Conservation (phyloP, 257 asterid genomes). For the Leonotis leonurus region DNA sequence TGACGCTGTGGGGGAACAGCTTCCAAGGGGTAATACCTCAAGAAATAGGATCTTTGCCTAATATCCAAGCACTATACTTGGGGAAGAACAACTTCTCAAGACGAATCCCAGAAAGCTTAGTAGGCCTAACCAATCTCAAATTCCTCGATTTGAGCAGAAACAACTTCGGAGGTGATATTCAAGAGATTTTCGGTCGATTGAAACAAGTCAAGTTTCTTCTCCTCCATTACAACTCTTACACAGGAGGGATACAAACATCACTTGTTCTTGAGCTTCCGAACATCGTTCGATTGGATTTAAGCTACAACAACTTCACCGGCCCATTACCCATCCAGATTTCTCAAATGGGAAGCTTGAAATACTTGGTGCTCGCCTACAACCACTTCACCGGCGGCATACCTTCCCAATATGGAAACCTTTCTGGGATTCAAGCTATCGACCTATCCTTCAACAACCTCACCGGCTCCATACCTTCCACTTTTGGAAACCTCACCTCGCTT, state of each 20-base stretch:
- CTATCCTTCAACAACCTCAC: conserved; percentile 61
- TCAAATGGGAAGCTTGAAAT: conserved; percentile 45
- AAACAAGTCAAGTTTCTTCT: conserved; percentile 60
- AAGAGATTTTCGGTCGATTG: conserved; percentile 49
- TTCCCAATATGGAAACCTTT: conserved; percentile 51
- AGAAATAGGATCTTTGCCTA: conserved; percentile 53
- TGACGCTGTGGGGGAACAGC: conserved; percentile 50
- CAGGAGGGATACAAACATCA: conserved; percentile 55
- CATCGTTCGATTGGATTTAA: conserved; percentile 63
- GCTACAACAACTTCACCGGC: conserved; percentile 68
- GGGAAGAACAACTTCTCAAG: conserved; percentile 69
- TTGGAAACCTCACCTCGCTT: conserved; percentile 67
- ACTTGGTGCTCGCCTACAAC: conserved; percentile 68
- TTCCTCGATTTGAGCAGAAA: conserved; percentile 73
- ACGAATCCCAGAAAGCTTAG: conserved; percentile 57
- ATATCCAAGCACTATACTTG: conserved; percentile 44
- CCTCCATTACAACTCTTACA: conserved; percentile 49
- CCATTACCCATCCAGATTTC: conserved; percentile 55
- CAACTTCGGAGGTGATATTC: conserved; percentile 63
- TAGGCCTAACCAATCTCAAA: conserved; percentile 34
- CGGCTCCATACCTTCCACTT: conserved; percentile 54
- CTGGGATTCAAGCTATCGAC: conserved; percentile 74
- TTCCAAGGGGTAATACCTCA: conserved; percentile 60
- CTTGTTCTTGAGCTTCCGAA: conserved; percentile 53
- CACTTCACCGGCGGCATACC: conserved; percentile 71